phyloP scores from a whole-genome alignment of 352 stramenopile species.

The Globisporangium emineosum region DNA sequence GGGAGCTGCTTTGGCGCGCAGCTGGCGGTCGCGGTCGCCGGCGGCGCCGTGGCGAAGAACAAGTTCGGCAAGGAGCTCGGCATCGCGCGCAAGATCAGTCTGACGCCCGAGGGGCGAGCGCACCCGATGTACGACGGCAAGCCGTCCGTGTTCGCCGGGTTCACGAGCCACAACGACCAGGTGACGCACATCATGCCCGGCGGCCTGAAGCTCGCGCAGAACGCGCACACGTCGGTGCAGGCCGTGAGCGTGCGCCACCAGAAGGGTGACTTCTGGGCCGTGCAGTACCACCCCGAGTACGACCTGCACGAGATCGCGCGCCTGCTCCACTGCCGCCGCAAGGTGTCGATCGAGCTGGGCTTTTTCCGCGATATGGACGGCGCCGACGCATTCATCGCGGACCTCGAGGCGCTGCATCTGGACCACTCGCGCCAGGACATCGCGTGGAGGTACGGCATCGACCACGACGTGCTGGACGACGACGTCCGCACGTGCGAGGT shows the following conservation, averaged over 20 bases:
- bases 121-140: slow-evolving; percentile 80
- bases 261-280: slow-evolving; percentile 72
- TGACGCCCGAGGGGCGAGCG: slow-evolving; percentile 49
- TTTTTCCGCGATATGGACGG: slow-evolving; percentile 56
- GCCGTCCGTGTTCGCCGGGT: slow-evolving; percentile 59
- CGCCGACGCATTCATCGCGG: slow-evolving; percentile 44
- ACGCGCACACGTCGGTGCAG: slow-evolving; percentile 59
- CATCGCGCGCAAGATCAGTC: slow-evolving; percentile 61
- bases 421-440: slow-evolving; percentile 56
- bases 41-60: slow-evolving; percentile 59
- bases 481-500: slow-evolving; percentile 62
- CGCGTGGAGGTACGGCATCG: slow-evolving; percentile 60
- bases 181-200: slow-evolving; percentile 55
- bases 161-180: slow-evolving; percentile 78
- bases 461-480: slow-evolving; percentile 68
- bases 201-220: slow-evolving; percentile 47
- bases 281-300: slow-evolving; percentile 82
- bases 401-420: slow-evolving; percentile 52
- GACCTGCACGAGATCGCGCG: slow-evolving; percentile 76
- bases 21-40: slow-evolving; percentile 50
- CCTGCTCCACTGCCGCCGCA: slow-evolving; percentile 59
- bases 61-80: slow-evolving; percentile 62
- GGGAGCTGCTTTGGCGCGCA: slow-evolving; percentile 77
- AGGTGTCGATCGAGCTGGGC: slow-evolving; percentile 55
- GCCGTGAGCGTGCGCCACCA: slow-evolving; percentile 49